These are phyloP conservation scores for Dissophora globulifera DNA, from an alignment of 192 early-diverging fungal species.

Conservation along the genomic window DNA sequence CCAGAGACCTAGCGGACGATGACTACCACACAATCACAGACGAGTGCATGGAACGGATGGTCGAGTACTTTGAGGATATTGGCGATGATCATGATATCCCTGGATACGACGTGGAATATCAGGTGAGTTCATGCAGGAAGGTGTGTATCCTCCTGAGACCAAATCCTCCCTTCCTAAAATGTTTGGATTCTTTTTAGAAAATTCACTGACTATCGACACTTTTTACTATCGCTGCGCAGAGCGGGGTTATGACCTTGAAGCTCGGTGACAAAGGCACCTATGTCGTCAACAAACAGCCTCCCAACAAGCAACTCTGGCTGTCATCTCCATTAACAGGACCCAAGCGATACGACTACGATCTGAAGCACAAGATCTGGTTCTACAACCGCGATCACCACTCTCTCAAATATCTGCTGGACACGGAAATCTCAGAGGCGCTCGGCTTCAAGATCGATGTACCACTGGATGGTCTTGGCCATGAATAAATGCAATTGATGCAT, in stretches of 20 bases:
- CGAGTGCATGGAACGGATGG: slow-evolving; percentile 70
- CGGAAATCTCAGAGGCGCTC: slow-evolving; percentile 71
- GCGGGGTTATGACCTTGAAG: slow-evolving; percentile 89
- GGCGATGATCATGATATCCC: slow-evolving; percentile 74
- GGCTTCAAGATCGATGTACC: slow-evolving; percentile 58
- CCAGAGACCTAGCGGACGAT: slow-evolving; percentile 61
- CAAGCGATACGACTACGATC: slow-evolving; percentile 84
- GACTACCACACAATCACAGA: slow-evolving; percentile 73
- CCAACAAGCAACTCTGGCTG: slow-evolving; percentile 98
- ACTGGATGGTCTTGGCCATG: slow-evolving; percentile 13
- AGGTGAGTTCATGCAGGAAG: slow-evolving; percentile 67
- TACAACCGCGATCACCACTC: slow-evolving; percentile 76
- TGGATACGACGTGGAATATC: slow-evolving; percentile 85
- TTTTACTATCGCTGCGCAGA: too few relatives aligned
- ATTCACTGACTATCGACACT: too few relatives aligned
- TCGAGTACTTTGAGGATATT: slow-evolving; percentile 79
- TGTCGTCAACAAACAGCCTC: slow-evolving; percentile 98
- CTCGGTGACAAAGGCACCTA: slow-evolving; percentile 86
- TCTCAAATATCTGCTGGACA: slow-evolving; percentile 72
- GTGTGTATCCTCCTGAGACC: too few relatives aligned
- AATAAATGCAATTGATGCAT: not conserved
- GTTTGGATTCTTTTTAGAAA: too few relatives aligned
- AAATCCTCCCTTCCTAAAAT: too few relatives aligned
- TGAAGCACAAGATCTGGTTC: slow-evolving; percentile 72
- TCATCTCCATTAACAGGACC: slow-evolving; percentile 93